These are phyloP conservation scores for Ophiocordyceps robertsii DNA, from an alignment of 2,329 filamentous ascomycete species.

Conservation along the genomic window DNA sequence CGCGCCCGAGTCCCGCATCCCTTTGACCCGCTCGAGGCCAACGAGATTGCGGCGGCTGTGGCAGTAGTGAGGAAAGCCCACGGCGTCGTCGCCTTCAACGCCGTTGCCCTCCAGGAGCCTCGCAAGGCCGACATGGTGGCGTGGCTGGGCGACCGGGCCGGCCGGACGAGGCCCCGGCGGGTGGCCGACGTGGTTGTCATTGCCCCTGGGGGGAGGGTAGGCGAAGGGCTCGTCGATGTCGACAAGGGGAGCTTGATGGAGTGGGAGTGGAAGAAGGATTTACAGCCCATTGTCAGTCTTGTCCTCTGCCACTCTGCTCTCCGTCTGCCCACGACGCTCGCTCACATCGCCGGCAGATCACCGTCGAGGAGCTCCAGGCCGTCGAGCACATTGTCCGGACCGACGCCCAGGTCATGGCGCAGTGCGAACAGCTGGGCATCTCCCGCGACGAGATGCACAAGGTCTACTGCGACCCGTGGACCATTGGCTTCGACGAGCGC, in stretches of 20 bases:
- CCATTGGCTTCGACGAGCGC: constrained; percentile 85
- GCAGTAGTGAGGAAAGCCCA: not conserved
- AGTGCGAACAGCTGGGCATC: too few species aligned
- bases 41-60: not conserved
- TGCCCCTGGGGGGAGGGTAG: too few species aligned
- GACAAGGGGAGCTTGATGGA: not conserved
- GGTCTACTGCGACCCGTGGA: constrained; percentile 40
- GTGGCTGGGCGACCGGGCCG: not conserved
- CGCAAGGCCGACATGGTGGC: not conserved
- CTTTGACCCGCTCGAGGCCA: not conserved
- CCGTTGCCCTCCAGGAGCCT: too few species aligned
- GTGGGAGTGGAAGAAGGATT: not conserved
- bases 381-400: too few species aligned
- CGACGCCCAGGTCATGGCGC: too few species aligned
- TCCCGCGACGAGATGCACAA: not conserved
- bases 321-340: too few species aligned
- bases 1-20: not conserved
- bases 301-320: too few species aligned
- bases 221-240: too few species aligned
- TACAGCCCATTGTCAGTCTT: not conserved
- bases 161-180: too few species aligned
- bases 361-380: too few species aligned
- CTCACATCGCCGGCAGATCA: too few species aligned
- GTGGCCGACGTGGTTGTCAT: too few species aligned
- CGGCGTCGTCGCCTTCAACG: not conserved